These are phyloP conservation scores for Stephanodiscus minutulus DNA, from an alignment of 108 stramenopile species.

Conservation along the genomic window DNA sequence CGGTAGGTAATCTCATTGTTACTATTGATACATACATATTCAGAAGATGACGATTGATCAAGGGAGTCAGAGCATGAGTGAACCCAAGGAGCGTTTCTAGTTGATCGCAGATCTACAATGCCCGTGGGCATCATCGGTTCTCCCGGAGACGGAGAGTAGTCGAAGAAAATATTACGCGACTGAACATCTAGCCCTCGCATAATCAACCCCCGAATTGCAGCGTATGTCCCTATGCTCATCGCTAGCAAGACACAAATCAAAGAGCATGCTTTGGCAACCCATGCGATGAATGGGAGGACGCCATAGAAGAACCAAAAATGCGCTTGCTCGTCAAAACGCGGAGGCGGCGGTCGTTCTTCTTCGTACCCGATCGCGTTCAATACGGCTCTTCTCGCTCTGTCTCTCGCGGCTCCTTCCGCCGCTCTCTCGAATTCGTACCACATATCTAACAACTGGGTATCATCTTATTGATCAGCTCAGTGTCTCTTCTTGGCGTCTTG, in stretches of 20 bases:
- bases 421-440: conserved; percentile 8
- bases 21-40: conserved; percentile 17
- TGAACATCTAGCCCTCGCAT: conserved; percentile 51
- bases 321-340: conserved; percentile 24
- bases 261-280: conserved; percentile 21
- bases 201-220: conserved; percentile 22
- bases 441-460: background rate
- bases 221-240: conserved; percentile 36
- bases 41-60: background rate
- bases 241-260: conserved; percentile 14
- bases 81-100: conserved; percentile 32
- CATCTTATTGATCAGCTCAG: background rate
- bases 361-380: conserved; percentile 22
- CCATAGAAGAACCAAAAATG: conserved; percentile 16
- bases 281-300: conserved; percentile 30
- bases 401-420: conserved; percentile 8
- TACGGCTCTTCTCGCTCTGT: conserved; percentile 16
- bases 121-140: conserved; percentile 22
- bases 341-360: background rate
- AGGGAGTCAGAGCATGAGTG: conserved; percentile 22
- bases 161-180: conserved; percentile 48
- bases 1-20: conserved; percentile 11
- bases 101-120: conserved; percentile 36
- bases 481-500: background rate
- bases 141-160: conserved; percentile 28